phyloP scores from a whole-genome alignment of 129 eudicot genomes.

The Silybum marianum region DNA sequence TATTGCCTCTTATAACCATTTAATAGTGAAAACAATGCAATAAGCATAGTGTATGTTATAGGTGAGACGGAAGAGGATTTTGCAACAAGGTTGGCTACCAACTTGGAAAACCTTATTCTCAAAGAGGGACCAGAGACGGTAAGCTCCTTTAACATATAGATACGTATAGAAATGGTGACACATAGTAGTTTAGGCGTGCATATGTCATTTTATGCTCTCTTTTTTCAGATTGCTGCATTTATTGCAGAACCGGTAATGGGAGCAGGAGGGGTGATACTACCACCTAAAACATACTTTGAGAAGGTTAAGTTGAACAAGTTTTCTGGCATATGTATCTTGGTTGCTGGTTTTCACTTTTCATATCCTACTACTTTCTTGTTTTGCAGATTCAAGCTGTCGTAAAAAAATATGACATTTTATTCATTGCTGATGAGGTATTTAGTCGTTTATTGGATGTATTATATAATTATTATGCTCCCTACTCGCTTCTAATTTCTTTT shows the following conservation, averaged over 20 bases:
- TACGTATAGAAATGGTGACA: not conserved
- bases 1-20: not conserved
- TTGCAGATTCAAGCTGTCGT: conserved; percentile 85
- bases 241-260: conserved; percentile 98
- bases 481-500: not conserved
- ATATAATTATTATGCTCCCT: not conserved
- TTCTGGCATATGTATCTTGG: not conserved
- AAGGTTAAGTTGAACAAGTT: conserved; percentile 47
- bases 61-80: conserved; percentile 96
- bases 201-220: not conserved
- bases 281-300: conserved; percentile 92
- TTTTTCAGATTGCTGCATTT: conserved; percentile 82
- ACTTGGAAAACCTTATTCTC: conserved; percentile 86
- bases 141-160: conserved; percentile 21
- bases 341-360: not conserved
- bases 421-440: conserved; percentile 92
- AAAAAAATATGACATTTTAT: conserved; percentile 84
- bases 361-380: not conserved
- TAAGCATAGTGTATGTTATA: conserved; percentile 22
- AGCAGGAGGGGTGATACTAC: conserved; percentile 97
- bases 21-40: conserved; percentile 10
- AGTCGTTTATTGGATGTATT: not conserved
- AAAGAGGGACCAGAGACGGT: conserved; percentile 98
- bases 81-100: conserved; percentile 84
- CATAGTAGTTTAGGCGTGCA: not conserved